phyloP scores from a whole-genome alignment of 2,329 filamentous ascomycete genomes.

The Penicillium sp. region DNA sequence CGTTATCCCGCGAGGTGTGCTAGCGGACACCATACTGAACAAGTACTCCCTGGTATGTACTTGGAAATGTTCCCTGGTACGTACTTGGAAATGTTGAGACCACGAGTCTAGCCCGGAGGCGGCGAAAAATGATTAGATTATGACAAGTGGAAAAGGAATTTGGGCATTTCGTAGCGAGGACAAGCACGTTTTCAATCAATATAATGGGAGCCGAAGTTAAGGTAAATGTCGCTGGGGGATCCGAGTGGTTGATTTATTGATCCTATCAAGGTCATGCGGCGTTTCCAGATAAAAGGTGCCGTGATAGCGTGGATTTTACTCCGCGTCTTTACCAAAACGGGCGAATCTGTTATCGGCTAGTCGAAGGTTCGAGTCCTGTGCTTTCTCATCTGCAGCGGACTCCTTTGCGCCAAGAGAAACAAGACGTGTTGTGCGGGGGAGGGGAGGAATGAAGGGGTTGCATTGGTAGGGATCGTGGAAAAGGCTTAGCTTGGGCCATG shows the following conservation, averaged over 20 bases:
- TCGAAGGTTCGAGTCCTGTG: background rate
- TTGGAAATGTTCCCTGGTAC: background rate
- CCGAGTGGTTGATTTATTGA: slow-evolving; percentile 4
- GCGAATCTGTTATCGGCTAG: slow-evolving; percentile 9
- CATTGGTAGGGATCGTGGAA: background rate
- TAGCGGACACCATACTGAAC: slow-evolving; percentile 2
- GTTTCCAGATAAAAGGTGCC: background rate
- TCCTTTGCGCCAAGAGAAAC: background rate
- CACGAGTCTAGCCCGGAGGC: background rate
- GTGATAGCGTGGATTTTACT: slow-evolving; percentile 6
- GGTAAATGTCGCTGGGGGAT: slow-evolving; percentile 7
- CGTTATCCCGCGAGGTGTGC: slow-evolving; percentile 1
- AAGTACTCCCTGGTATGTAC: background rate
- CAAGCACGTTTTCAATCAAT: background rate
- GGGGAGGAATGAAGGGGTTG: background rate
- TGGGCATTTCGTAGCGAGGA: background rate
- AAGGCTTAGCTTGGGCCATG: background rate
- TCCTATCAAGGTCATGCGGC: background rate
- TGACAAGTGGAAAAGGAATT: background rate
- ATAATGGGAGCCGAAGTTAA: slow-evolving; percentile 1
- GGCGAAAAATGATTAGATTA: background rate
- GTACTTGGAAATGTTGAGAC: background rate
- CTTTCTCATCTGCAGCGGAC: too few relatives aligned
- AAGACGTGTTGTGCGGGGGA: background rate
- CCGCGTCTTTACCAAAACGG: slow-evolving; percentile 18